phyloP scores from a whole-genome alignment of 192 early-diverging fungal genomes.

The Dissophora ornata region DNA sequence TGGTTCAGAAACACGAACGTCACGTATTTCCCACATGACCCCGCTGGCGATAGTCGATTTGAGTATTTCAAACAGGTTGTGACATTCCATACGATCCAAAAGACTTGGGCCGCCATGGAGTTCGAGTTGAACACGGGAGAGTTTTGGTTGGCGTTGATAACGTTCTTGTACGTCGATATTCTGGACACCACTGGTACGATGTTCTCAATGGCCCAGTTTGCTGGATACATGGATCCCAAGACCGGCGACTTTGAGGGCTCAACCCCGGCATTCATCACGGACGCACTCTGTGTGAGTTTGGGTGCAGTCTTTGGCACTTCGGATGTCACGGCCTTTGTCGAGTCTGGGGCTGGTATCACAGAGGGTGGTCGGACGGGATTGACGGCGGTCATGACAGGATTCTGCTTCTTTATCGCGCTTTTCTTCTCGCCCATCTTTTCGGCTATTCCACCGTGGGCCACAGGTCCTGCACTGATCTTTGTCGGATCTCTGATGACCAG shows the following conservation, averaged over 20 bases:
- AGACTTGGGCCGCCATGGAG: constrained; percentile 67
- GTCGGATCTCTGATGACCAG: constrained; percentile 86
- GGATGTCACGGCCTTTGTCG: constrained; percentile 83
- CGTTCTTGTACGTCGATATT: constrained; percentile 88
- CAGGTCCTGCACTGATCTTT: constrained; percentile 82
- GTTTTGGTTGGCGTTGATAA: constrained; percentile 83
- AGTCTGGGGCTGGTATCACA: constrained; percentile 85
- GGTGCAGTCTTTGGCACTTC: constrained; percentile 79
- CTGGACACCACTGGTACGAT: constrained; percentile 87
- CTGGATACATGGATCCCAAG: constrained; percentile 76
- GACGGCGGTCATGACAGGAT: constrained; percentile 71
- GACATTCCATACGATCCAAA: constrained; percentile 71
- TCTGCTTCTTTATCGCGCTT: constrained; percentile 81
- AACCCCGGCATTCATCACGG: constrained; percentile 77
- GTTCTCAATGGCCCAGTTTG: constrained; percentile 88
- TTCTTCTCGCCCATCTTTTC: constrained; percentile 90
- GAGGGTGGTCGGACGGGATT: constrained; percentile 85
- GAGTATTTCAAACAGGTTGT: constrained; percentile 78
- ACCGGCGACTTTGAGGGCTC: constrained; percentile 85
- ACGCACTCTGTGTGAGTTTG: constrained; percentile 74
- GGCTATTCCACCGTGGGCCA: constrained; percentile 86
- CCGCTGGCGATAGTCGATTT: constrained; percentile 69
- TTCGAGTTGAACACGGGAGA: constrained; percentile 71
- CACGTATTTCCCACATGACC: constrained; percentile 80
- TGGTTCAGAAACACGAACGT: constrained; percentile 75